These are phyloP conservation scores for Chenopodium suecicum DNA, from an alignment of 148 eudicot genomes.

Conservation along the genomic window DNA sequence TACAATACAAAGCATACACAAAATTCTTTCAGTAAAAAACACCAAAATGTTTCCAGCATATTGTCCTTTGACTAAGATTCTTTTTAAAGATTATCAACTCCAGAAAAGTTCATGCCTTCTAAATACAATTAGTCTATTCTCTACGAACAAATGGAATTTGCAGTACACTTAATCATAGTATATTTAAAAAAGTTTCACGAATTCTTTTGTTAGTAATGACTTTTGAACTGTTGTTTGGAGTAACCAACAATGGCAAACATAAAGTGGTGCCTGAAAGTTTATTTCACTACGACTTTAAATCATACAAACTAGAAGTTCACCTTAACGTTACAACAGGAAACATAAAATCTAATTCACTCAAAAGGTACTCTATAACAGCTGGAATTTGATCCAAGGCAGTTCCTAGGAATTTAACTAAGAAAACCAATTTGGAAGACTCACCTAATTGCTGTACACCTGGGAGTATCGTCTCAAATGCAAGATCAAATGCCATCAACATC, in stretches of 20 bases:
- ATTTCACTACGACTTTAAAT: background rate
- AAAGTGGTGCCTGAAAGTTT: background rate
- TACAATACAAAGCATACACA: slow-evolving; percentile 15
- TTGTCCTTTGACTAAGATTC: background rate
- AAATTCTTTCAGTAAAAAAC: slow-evolving; percentile 8
- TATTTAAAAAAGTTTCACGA: background rate
- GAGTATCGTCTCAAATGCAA: slow-evolving; percentile 11
- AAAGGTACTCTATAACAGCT: background rate
- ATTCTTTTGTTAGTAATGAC: slow-evolving; percentile 1
- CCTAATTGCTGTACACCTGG: slow-evolving; percentile 35
- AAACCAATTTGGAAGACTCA: slow-evolving; percentile 25
- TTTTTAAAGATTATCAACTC: background rate
- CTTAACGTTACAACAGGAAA: slow-evolving; percentile 2
- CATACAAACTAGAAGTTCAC: slow-evolving; percentile 1
- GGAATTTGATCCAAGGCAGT: slow-evolving; percentile 8
- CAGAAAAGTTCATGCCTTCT: background rate
- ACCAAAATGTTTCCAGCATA: background rate
- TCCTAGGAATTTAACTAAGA: background rate
- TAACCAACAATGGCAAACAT: background rate
- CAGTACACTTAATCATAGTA: background rate
- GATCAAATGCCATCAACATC: slow-evolving; percentile 21
- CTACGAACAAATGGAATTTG: background rate
- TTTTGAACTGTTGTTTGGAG: background rate
- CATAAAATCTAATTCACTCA: slow-evolving; percentile 11
- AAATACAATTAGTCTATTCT: background rate